These are phyloP conservation scores for Boletus subparvulus DNA, from an alignment of 768 basidiomycete genomes.

Conservation along the genomic window DNA sequence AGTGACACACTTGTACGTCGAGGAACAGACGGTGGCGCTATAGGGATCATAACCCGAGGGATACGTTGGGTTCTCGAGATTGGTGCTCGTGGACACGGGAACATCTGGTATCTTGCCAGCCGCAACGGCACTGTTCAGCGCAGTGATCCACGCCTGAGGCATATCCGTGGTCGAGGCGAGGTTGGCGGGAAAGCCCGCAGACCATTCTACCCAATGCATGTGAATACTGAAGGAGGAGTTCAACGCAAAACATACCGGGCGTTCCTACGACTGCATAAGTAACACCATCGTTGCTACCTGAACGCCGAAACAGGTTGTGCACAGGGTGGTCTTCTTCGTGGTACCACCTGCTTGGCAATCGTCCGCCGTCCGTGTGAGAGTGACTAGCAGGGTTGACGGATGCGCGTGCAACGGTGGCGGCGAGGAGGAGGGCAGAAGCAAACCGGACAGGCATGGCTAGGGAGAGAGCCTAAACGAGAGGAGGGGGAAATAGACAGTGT, in stretches of 20 bases:
- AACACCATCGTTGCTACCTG: conserved; percentile 41
- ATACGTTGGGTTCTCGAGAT: conserved; percentile 37
- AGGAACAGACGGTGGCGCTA: conserved; percentile 66
- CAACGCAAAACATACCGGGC: conserved; percentile 40
- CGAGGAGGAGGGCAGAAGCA: conserved; percentile 26
- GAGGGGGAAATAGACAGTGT: conserved; percentile 30
- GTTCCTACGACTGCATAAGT: conserved; percentile 59
- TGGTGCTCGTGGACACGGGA: conserved; percentile 43
- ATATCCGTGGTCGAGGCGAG: conserved; percentile 50
- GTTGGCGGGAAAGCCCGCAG: conserved; percentile 54
- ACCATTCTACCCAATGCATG: conserved; percentile 50
- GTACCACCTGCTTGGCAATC: conserved; percentile 50
- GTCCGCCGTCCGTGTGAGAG: conserved; percentile 18
- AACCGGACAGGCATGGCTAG: conserved; percentile 27
- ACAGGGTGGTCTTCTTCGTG: conserved; percentile 61
- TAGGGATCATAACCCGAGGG: conserved; percentile 39
- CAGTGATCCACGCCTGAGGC: conserved; percentile 71
- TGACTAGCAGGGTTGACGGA: conserved; percentile 18
- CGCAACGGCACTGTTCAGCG: conserved; percentile 62
- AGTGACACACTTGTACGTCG: conserved; percentile 65
- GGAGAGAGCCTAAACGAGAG: conserved; percentile 39
- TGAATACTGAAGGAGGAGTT: background rate
- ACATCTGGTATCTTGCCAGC: conserved; percentile 75
- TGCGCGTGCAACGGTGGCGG: conserved; percentile 21
- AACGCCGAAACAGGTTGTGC: conserved; percentile 62